Evolutionary conservation across 2,329 filamentous ascomycete species (phyloP).

Genomic region (Fusarium nematophilum): DNA sequence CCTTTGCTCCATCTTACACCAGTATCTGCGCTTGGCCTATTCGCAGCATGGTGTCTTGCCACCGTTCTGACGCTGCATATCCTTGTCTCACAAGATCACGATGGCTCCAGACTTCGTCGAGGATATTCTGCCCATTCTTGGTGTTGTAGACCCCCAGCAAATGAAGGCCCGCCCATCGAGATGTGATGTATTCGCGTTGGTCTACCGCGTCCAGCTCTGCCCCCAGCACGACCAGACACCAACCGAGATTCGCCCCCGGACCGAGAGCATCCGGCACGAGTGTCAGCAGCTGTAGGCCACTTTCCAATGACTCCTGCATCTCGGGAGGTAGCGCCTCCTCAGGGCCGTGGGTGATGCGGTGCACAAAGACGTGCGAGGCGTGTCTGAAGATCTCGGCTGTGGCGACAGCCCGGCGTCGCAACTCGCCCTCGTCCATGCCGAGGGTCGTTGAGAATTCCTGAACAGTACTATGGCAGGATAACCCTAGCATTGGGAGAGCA

Average conservation of each 20-base stretch:
- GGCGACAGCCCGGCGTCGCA: conserved; percentile 14
- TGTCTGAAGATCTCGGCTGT: conserved; percentile 26
- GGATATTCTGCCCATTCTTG: conserved; percentile 11
- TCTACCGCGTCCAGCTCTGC: conserved; percentile 12
- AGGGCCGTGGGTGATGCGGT: conserved; percentile 13
- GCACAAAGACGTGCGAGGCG: conserved; percentile 15
- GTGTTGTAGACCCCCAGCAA: conserved; percentile 21
- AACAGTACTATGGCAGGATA: too few relatives aligned
- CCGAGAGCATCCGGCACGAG: conserved; percentile 19
- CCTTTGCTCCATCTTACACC: conserved; percentile 3
- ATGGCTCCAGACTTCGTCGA: conserved; percentile 15
- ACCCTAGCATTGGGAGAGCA: too few relatives aligned
- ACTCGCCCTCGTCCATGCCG: conserved; percentile 7
- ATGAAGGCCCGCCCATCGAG: conserved; percentile 12
- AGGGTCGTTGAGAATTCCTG: not conserved
- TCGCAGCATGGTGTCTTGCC: conserved; percentile 20
- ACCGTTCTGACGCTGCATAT: conserved; percentile 9
- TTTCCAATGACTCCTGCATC: conserved; percentile 10
- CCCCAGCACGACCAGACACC: conserved; percentile 21
- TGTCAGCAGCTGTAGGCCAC: conserved; percentile 8
- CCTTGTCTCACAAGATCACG: conserved; percentile 7
- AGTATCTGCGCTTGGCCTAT: conserved; percentile 14
- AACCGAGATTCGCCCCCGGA: conserved; percentile 21
- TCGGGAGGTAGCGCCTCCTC: conserved; percentile 2
- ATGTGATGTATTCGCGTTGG: conserved; percentile 15